These are phyloP conservation scores for Pyricularia pennisetigena DNA, from an alignment of 2,329 filamentous ascomycete species.

Conservation along the genomic window DNA sequence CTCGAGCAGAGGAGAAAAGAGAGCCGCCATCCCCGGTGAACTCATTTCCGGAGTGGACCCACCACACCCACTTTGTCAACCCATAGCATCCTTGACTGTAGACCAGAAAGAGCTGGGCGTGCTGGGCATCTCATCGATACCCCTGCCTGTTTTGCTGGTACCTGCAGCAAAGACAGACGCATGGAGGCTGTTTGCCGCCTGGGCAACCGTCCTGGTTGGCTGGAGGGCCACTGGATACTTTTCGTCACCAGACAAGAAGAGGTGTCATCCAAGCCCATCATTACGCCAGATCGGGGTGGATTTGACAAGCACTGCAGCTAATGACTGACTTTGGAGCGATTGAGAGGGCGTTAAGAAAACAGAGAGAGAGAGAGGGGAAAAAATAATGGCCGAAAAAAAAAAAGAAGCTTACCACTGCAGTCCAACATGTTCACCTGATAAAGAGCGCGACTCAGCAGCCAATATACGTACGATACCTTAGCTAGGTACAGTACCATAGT, in stretches of 20 bases:
- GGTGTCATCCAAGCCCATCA: background rate
- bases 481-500: background rate
- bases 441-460: too few relatives aligned
- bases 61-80: background rate
- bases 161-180: background rate
- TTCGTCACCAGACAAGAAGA: background rate
- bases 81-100: background rate
- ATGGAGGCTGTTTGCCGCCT: background rate
- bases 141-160: background rate
- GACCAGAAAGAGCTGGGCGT: too few relatives aligned
- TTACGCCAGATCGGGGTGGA: too few relatives aligned
- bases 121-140: background rate
- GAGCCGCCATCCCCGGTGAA: background rate
- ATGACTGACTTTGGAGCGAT: too few relatives aligned
- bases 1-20: background rate
- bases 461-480: too few relatives aligned
- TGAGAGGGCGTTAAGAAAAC: background rate
- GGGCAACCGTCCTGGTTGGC: background rate
- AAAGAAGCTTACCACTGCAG: too few relatives aligned
- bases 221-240: background rate
- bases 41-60: conserved; percentile 1
- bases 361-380: too few relatives aligned
- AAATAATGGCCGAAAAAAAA: too few relatives aligned
- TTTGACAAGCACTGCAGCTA: background rate
- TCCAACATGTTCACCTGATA: too few relatives aligned